phyloP scores from a whole-genome alignment of 345 rosid species.

The Populus euphratica region DNA sequence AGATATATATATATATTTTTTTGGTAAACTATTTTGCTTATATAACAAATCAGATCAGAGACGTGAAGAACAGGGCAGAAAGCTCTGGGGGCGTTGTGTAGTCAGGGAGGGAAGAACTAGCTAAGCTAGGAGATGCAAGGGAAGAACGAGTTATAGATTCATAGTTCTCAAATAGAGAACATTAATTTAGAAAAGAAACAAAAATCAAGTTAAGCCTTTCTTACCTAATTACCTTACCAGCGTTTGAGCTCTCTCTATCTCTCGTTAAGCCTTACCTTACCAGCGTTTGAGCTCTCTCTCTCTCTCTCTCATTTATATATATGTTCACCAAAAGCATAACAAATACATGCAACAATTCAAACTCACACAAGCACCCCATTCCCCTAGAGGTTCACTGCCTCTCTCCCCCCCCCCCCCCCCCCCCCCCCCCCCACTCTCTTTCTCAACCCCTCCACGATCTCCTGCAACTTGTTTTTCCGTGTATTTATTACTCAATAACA shows the following conservation, averaged over 20 bases:
- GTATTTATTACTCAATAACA: background rate
- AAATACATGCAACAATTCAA: background rate
- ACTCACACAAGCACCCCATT: background rate
- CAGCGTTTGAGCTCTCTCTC: too few species aligned
- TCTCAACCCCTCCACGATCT: conserved; percentile 23
- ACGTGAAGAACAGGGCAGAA: background rate
- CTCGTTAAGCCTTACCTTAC: background rate
- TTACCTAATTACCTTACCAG: background rate
- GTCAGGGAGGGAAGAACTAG: background rate
- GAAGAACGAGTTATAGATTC: background rate
- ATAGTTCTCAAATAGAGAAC: background rate
- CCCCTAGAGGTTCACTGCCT: background rate
- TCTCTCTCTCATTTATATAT: background rate
- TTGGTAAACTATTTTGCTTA: too few species aligned
- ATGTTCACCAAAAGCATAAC: conserved; percentile 1
- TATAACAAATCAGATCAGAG: too few species aligned
- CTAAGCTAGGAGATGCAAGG: background rate
- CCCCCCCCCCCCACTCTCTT: background rate
- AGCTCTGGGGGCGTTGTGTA: background rate
- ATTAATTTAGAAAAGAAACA: conserved; percentile 13
- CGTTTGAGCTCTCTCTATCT: background rate
- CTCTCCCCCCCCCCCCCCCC: too few species aligned
- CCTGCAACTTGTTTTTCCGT: conserved; percentile 1
- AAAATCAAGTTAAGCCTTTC: background rate
- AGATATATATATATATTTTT: too few species aligned